Evolutionary conservation across 176 grass and related monocot genomes (phyloP), one percentile per base, ranked within the genome.

Genomic region (Thinopyrum elongatum): DNA sequence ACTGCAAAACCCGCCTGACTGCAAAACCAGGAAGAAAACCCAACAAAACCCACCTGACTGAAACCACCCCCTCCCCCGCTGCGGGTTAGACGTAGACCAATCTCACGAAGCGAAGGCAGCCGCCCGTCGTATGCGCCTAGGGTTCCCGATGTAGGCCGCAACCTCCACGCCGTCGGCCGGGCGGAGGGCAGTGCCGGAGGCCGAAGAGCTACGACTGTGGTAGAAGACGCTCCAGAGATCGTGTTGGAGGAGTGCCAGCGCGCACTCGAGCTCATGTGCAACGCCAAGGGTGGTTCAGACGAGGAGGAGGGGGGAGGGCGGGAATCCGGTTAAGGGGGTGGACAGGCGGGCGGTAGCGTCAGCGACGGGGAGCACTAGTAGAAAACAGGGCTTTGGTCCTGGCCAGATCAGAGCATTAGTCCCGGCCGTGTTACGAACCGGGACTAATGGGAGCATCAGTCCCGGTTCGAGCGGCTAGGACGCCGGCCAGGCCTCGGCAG

Each of bases 231-330:
- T 97, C 26, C 85, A 90, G 88, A 31, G 2, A 74, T 85, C 80
- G 90, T 97, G 65, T 88, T 97, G 70, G 89, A 92, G 71, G 90
- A 97, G 90, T 94, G 94, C 83, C 85, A 88, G 87, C 84, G 70
- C 71, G 90, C 92, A 22, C 85, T 97, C 30, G 89, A 94, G 41
- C 51, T 86, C 64, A 80, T 91, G 38, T 78, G 68, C 5, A 84
- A 91, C 70, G 89, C 89, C 23, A 38, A 68, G 22, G 49, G 26
- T 57, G 85, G 36, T 14, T 2, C 76, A n/a, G 67, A 49, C 47
- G 82, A 78, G n/a, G n/a, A n/a, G 67, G 51, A 2, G n/a, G 30
- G 30, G 30, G 30, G 30, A 31, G 30, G 30, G 3, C 30, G 30
- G 30, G 25, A 11, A 77, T 70, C 66, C 41, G 29, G 53, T 8